Evolutionary conservation across 495 filamentous ascomycete genomes (phyloP).

Genomic region (Aspergillus nanangensis): DNA sequence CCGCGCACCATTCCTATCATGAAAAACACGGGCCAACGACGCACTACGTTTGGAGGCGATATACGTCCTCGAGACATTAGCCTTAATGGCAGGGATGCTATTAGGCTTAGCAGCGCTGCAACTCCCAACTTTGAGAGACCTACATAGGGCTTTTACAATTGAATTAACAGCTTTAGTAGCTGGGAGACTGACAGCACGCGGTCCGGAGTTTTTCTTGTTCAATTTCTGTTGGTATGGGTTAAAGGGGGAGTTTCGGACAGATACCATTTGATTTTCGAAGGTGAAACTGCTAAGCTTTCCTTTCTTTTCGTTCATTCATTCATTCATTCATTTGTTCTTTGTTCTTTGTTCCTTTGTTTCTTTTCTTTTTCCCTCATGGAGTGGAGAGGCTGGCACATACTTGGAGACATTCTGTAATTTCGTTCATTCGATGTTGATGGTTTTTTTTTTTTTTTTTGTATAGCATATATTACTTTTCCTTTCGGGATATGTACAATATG

Average conservation of each 20-base stretch:
- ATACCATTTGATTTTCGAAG: constrained; percentile 34
- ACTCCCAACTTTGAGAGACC: constrained; percentile 19
- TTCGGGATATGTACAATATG: constrained; percentile 30
- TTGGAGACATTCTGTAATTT: constrained; percentile 10
- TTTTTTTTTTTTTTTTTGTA: constrained; percentile 9
- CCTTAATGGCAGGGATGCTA: constrained; percentile 38
- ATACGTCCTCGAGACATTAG: constrained; percentile 41
- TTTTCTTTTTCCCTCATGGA: no score
- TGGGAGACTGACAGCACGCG: no score
- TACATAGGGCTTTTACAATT: constrained; percentile 6
- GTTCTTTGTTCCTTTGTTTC: no score
- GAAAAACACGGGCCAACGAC: constrained; percentile 49
- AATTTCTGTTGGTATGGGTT: constrained; percentile 15
- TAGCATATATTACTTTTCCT: constrained; percentile 11
- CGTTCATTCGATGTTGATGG: constrained; percentile 9
- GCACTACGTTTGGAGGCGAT: constrained; percentile 49
- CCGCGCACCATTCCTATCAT: constrained; percentile 63
- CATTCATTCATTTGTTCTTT: no score
- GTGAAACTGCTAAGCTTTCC: no score
- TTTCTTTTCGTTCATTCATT: no score
- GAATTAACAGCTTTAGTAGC: no score
- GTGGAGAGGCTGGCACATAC: constrained; percentile 2
- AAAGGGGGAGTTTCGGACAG: constrained; percentile 29
- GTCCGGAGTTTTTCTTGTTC: no score
- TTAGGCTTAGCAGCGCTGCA: constrained; percentile 39